Evolutionary conservation across 495 filamentous ascomycete species (phyloP), one percentile per base, ranked within the genome.

Genomic region (Filosporella fistucella): DNA sequence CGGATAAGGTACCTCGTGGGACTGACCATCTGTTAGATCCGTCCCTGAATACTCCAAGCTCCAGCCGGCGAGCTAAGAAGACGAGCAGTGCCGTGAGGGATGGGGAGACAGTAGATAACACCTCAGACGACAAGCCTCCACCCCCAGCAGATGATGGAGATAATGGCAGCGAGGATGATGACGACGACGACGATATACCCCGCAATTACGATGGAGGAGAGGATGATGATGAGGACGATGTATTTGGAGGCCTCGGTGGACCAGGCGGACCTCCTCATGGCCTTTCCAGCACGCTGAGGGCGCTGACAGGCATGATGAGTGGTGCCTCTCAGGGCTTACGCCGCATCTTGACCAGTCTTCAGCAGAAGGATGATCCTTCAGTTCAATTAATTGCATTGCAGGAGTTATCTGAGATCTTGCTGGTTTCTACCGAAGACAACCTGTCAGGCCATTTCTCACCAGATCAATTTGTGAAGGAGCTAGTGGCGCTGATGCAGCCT

Each of bases 391-490:
- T 96, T 55, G 94, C 93, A 24, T 73, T 99, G 26, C 87, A 94
- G 62, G 91, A 96, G 54, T 76, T 99, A 5, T 94, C 94, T 0
- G 91, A 97, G 63, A 80, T 97, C 24, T 73, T 97, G 12, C 76
- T 99, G 3, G 82, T 97, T 13, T 95, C 91, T 5, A 97, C 91
- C 47, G 94, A 97, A 61, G 94, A 99, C 59, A 96, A 94, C 51
- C 76, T 99, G 14, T 90, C 91, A 12, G 94, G 94, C 16, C 87
- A 96, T 57, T 97, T 99, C 67, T 88, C 86, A 5, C 89, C 91
- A 1, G 94, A 99, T 66, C 76, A 84, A 13, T 96, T 93, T 56
- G 88, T 97, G 42, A 97, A 96, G 67, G 94, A 99, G 61, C 74
- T 99, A 48, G 89, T 97, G 22, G 65, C 75, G 1, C 68, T 99